Evolutionary conservation across 345 rosid species (phyloP), one percentile per base, ranked within the genome.

Genomic region (rapeseed (Brassica napus)): DNA sequence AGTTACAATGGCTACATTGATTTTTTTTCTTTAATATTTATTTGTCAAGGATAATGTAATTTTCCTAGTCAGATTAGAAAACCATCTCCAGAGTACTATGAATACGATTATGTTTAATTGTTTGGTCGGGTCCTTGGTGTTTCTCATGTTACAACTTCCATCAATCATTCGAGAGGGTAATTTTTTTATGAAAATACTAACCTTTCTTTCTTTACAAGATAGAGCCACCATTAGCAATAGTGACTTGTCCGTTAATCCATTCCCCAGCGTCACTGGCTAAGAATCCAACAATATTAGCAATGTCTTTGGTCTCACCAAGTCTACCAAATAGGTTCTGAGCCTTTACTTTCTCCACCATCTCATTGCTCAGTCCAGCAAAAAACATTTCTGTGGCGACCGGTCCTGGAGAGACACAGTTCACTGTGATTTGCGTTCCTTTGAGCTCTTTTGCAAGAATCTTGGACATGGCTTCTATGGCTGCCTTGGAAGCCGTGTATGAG

Each of bases 241-340:
- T 75, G 12, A 82, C 76, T 70, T 81, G 82, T 4, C 89, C 85
- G 4, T 86, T 86, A 30, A 84, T 49, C 89, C 89, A 86, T 67
- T 83, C 16, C 1, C 65, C 16, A 61, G 65, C 34, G 65, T 26
- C 65, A 0, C 65, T 60, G 16, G 65, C 65, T 11, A 60, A 11
- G 34, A 61, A 61, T 28, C 65, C 65, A 61, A 61, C 65, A 61
- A 61, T 10, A 28, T 28, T 5, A 0, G 65, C 65, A 0, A 61
- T 61, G 18, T 61, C 65, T 61, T 61, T 61, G 65, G 65, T 26
- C 65, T 61, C 65, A 61, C 65, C 35, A 4, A 2, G 65, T 16
- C 65, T 28, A 61, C 65, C 65, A 61, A 61, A 28, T 26, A 28
- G 8, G 16, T 61, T 61, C 35, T 61, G 65, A 12, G 65, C 2